Percentiles rank a stretch among this genome's conserved stretches.
Evolutionary conservation across 805 yeast species (phyloP).

Genomic region (Saturnispora quitensis): DNA sequence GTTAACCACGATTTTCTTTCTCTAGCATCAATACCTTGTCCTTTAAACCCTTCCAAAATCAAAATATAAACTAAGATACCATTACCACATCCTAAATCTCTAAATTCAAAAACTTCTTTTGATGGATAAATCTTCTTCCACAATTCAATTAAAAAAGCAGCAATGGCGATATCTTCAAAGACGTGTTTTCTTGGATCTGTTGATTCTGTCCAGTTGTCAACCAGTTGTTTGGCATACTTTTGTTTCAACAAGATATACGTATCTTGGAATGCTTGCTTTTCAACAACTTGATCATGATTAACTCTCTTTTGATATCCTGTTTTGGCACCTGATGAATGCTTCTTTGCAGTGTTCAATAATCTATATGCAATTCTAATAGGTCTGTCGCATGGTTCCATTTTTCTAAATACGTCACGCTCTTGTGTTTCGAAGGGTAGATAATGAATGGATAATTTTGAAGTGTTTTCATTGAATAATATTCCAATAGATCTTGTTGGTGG

Average conservation of each 20-base stretch:
- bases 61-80: slow-evolving; percentile 76
- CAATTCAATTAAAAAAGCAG: slow-evolving; percentile 82
- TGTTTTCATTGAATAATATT: slow-evolving; percentile 37
- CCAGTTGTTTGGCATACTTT: slow-evolving; percentile 65
- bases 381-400: slow-evolving; percentile 42
- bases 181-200: slow-evolving; percentile 96
- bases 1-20: slow-evolving; percentile 78
- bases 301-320: slow-evolving; percentile 84
- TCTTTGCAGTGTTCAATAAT: slow-evolving; percentile 66
- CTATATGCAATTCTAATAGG: slow-evolving; percentile 76
- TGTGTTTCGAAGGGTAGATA: slow-evolving; percentile 52
- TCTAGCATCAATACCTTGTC: slow-evolving; percentile 85
- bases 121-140: slow-evolving; percentile 50
- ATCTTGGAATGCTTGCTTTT: slow-evolving; percentile 75
- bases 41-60: slow-evolving; percentile 68
- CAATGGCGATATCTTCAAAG: slow-evolving; percentile 91
- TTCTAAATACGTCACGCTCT: slow-evolving; percentile 20
- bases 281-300: slow-evolving; percentile 77
- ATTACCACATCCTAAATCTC: slow-evolving; percentile 94
- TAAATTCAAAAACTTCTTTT: slow-evolving; percentile 49
- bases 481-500: slow-evolving; percentile 81
- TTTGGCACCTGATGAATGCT: slow-evolving; percentile 78
- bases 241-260: slow-evolving; percentile 72
- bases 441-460: slow-evolving; percentile 53
- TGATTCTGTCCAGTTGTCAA: slow-evolving; percentile 82